Evolutionary conservation across 352 stramenopile species (phyloP).

Genomic region (Pythium aristosporum): DNA sequence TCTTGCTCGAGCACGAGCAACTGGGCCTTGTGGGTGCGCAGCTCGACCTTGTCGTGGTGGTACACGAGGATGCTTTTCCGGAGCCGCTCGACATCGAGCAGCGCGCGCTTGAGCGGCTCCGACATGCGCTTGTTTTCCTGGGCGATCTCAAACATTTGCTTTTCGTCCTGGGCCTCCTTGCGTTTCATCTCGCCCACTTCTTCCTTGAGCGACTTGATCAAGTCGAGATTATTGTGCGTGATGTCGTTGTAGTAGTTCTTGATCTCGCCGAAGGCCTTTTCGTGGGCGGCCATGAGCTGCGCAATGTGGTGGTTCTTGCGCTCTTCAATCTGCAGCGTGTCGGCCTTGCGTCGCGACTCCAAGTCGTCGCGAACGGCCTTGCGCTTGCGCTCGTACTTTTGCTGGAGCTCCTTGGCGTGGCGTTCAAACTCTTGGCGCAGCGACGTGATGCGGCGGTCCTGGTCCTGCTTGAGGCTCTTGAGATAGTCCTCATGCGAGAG

Average conservation of each 20-base stretch:
- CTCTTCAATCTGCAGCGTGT: slow-evolving; percentile 91
- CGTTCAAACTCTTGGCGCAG: slow-evolving; percentile 92
- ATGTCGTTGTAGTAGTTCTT: slow-evolving; percentile 98
- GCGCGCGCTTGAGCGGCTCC: slow-evolving; percentile 90
- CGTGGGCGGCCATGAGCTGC: slow-evolving; percentile 90
- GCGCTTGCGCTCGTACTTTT: slow-evolving; percentile 83
- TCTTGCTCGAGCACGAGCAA: slow-evolving; percentile 89
- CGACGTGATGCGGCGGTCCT: slow-evolving; percentile 90
- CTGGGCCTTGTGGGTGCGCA: slow-evolving; percentile 63
- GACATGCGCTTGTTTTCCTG: slow-evolving; percentile 96
- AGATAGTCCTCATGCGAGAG: slow-evolving; percentile 91
- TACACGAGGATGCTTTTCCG: slow-evolving; percentile 70
- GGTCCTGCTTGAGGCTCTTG: slow-evolving; percentile 90
- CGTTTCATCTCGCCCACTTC: slow-evolving; percentile 94
- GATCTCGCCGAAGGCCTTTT: slow-evolving; percentile 94
- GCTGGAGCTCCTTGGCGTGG: slow-evolving; percentile 88
- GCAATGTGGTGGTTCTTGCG: slow-evolving; percentile 92
- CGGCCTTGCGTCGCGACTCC: slow-evolving; percentile 75
- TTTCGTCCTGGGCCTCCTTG: slow-evolving; percentile 93
- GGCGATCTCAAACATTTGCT: slow-evolving; percentile 93
- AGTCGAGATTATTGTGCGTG: slow-evolving; percentile 96
- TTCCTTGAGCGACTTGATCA: slow-evolving; percentile 96
- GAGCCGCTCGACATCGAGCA: slow-evolving; percentile 72
- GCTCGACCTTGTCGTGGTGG: slow-evolving; percentile 65
- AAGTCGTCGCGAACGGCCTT: slow-evolving; percentile 81